Base-by-base conservation (phyloP, 176 grass and related monocot species). In the Saccharum officinarum region DNA sequence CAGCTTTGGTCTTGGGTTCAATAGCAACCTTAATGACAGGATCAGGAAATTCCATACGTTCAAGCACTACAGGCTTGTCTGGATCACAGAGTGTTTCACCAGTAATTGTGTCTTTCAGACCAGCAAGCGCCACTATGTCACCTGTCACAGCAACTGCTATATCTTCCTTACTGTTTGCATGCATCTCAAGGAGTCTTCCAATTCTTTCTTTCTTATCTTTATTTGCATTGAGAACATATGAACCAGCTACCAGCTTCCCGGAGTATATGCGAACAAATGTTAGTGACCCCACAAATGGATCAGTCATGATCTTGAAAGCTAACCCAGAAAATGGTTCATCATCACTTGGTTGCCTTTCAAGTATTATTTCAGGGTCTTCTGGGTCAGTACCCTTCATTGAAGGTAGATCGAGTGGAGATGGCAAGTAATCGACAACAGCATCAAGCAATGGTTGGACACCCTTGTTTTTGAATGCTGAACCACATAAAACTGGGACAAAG, bases 11-110 rank as follows among this genome's bases (percentile, higher is more conserved):
- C 88, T 95, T 95, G 64, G 96, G 96, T 79, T 98, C 96, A 86
- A 98, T 98, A 73, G 96, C 96, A 86, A 98, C 92, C 89, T 98
- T 98, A 77, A 98, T 98, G 69, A 98, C 96, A 83, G 96, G 96
- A 86, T 98, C 96, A 4, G 96, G 96, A 77, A 98, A 98, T 80
- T 98, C 96, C 96, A 98, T 98, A 39, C 96, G 88, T 73, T 98
- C 96, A 75, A 98, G 96, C 38, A 98, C 96, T 71, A 98, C 79
- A 68, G 94, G 86, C 2, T 95, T 87, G 41, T 95, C 93, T 55
- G 91, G 81, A 26, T 98, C 91, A 67, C 83, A 94, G 11, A 98
- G 88, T 89, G 96, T 98, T 82, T 98, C 96, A 81, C 96, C 96
- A 1, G 93, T 98, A 79, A 98, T 92, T 62, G 96, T 98, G 77